A percentile compares a stretch with the other conserved stretches of the same genome.
Evolutionary conservation across 768 basidiomycete species (phyloP).

Genomic region (Pleurotus djamor): DNA sequence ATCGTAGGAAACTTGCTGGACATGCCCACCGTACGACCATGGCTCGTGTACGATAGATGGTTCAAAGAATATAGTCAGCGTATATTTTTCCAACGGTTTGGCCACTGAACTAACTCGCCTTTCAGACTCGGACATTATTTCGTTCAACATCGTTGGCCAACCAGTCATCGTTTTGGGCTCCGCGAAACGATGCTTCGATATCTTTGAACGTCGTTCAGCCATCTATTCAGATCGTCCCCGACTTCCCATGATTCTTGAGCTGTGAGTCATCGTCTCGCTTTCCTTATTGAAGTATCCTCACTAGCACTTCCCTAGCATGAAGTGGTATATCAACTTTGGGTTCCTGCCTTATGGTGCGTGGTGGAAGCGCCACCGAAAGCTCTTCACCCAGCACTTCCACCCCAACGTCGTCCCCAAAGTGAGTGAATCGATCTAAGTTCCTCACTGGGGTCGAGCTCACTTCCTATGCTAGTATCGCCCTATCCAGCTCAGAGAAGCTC

Average conservation of each 20-base stretch:
- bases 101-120: too few species aligned
- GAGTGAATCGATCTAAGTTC: neutral
- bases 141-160: constrained; percentile 16
- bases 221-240: constrained; percentile 24
- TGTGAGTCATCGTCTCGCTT: constrained; percentile 12
- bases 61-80: constrained; percentile 29
- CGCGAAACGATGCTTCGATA: constrained; percentile 15
- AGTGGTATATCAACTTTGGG: constrained; percentile 6
- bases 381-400: constrained; percentile 25
- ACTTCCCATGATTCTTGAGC: constrained; percentile 12
- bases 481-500: constrained; percentile 17
- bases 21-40: constrained; percentile 28
- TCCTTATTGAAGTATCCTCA: neutral
- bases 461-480: constrained; percentile 12
- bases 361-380: constrained; percentile 38
- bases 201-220: constrained; percentile 22
- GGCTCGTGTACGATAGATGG: constrained; percentile 30
- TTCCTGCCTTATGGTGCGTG: constrained; percentile 35
- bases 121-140: constrained; percentile 21
- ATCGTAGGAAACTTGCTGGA: constrained; percentile 33
- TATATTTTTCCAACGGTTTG: neutral
- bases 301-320: neutral
- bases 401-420: constrained; percentile 6
- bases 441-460: neutral
- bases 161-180: constrained; percentile 22